phyloP scores from a whole-genome alignment of 805 yeast species.

The Jamesozyma jinghongensis region DNA sequence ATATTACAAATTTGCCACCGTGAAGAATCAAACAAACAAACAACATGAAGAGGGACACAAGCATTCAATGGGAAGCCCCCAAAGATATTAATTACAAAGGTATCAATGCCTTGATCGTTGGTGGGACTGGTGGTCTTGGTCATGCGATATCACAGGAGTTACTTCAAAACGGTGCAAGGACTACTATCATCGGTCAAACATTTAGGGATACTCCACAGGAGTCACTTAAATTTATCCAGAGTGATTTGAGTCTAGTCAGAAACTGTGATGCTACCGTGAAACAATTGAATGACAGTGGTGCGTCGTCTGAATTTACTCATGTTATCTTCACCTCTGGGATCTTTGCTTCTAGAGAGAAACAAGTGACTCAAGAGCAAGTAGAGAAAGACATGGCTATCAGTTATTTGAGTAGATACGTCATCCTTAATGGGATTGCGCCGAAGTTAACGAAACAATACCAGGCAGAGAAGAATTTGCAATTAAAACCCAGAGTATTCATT shows the following conservation, averaged over 20 bases:
- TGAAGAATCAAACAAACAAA: too few relatives aligned
- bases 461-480: neutral
- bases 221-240: conserved; percentile 27
- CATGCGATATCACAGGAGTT: conserved; percentile 26
- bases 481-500: conserved; percentile 30
- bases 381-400: conserved; percentile 35
- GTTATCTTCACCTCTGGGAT: conserved; percentile 36
- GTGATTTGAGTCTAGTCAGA: conserved; percentile 29
- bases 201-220: conserved; percentile 24
- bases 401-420: conserved; percentile 30
- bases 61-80: conserved; percentile 2
- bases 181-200: conserved; percentile 32
- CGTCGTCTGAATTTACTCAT: conserved; percentile 15
- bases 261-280: conserved; percentile 21
- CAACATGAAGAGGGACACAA: conserved; percentile 5
- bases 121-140: conserved; percentile 37
- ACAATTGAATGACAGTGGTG: conserved; percentile 13
- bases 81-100: conserved; percentile 1
- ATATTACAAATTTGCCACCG: too few relatives aligned
- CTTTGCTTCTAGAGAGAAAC: conserved; percentile 26
- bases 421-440: conserved; percentile 24
- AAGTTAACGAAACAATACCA: conserved; percentile 9
- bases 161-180: conserved; percentile 25
- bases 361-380: conserved; percentile 32
- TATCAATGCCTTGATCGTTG: conserved; percentile 26